Percentiles rank a stretch among this genome's conserved stretches.
phyloP scores from a whole-genome alignment of 352 stramenopile species.

The Globisporangium lucens region DNA sequence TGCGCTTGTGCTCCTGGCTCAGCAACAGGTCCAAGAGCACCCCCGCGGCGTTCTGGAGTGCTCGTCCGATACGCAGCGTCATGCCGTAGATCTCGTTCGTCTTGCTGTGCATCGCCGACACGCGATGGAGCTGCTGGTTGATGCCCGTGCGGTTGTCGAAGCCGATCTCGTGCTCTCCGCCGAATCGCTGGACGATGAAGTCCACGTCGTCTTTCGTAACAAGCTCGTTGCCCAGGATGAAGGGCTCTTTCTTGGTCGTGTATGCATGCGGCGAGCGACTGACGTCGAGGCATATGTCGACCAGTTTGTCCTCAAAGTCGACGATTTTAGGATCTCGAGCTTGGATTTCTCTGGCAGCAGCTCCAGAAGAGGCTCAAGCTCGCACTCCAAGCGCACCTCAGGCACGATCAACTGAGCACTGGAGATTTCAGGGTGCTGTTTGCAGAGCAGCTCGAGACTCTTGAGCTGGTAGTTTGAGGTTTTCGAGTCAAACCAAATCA shows the following conservation, averaged over 20 bases:
- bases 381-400: conserved; percentile 24
- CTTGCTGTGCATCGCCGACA: conserved; percentile 71
- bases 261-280: conserved; percentile 32
- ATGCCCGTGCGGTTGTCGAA: conserved; percentile 77
- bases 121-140: conserved; percentile 70
- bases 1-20: conserved; percentile 32
- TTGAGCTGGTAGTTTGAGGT: neutral
- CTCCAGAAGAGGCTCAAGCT: conserved; percentile 31
- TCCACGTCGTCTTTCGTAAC: conserved; percentile 49
- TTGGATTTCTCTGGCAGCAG: conserved; percentile 28
- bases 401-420: conserved; percentile 18
- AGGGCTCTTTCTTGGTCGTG: conserved; percentile 24
- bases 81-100: conserved; percentile 54
- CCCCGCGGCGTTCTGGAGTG: conserved; percentile 52
- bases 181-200: conserved; percentile 41
- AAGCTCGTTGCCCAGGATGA: conserved; percentile 26
- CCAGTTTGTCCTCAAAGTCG: conserved; percentile 22
- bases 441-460: conserved; percentile 7
- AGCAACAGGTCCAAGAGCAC: conserved; percentile 71
- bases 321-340: conserved; percentile 23
- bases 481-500: neutral
- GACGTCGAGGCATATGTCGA: conserved; percentile 41
- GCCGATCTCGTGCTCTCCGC: conserved; percentile 51
- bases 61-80: conserved; percentile 73
- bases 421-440: neutral